phyloP scores from a whole-genome alignment of 2,329 filamentous ascomycete species.

The Diaporthe sp. region DNA sequence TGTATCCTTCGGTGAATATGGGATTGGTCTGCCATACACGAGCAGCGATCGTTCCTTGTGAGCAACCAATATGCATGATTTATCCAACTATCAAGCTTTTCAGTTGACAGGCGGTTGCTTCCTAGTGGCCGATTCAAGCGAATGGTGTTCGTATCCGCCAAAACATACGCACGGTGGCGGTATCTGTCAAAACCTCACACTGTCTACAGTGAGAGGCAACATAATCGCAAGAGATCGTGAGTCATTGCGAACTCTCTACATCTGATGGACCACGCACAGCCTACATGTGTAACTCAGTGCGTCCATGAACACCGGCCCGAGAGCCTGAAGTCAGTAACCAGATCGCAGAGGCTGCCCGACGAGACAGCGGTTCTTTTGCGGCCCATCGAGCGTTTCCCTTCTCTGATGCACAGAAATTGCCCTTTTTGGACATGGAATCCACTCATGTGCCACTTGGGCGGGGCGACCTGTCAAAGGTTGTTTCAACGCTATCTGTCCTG shows the following conservation, averaged over 20 bases:
- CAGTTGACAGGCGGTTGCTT: background rate
- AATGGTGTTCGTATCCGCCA: background rate
- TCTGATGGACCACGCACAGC: background rate
- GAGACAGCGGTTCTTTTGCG: background rate
- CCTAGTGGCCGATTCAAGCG: background rate
- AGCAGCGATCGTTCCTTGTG: background rate
- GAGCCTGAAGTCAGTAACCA: background rate
- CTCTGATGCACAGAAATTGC: background rate
- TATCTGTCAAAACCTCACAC: background rate
- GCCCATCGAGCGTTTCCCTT: background rate
- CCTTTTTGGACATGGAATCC: background rate
- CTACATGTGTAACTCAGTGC: background rate
- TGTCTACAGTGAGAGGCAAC: background rate
- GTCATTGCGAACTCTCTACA: background rate
- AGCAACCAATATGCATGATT: background rate
- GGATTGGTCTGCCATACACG: background rate
- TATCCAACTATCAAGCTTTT: background rate
- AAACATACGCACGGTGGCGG: background rate
- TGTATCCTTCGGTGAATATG: background rate
- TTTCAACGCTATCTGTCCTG: slow-evolving; percentile 10
- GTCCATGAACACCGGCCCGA: background rate
- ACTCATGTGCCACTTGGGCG: background rate
- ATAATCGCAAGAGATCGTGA: background rate
- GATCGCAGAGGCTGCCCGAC: background rate
- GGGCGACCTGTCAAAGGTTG: background rate